These are phyloP conservation scores for Alternaria longipes DNA, from an alignment of 2,329 filamentous ascomycete species.

Conservation along the genomic window DNA sequence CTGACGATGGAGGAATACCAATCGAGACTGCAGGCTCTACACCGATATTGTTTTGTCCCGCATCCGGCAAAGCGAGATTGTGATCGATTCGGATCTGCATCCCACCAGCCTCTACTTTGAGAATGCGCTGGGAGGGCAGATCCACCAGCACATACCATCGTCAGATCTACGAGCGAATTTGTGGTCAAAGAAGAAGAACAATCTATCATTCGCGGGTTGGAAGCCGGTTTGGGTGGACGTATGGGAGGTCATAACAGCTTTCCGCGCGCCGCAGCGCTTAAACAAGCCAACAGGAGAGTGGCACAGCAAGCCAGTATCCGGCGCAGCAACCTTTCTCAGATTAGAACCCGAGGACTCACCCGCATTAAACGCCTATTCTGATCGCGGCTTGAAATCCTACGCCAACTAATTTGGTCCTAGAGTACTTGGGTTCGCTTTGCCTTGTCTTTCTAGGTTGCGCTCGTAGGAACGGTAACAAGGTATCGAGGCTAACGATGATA, in stretches of 20 bases:
- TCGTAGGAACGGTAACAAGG: not conserved
- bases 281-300: conserved; percentile 6
- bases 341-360: conserved; percentile 1
- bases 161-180: not conserved
- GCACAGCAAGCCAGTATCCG: conserved; percentile 1
- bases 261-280: conserved; percentile 17
- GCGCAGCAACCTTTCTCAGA: conserved; percentile 1
- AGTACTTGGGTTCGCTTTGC: not conserved
- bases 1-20: not conserved
- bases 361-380: not conserved
- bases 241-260: not conserved
- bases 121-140: not conserved
- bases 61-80: not conserved
- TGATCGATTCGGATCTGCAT: not conserved
- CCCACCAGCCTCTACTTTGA: not conserved
- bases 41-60: not conserved
- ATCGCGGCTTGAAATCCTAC: not conserved
- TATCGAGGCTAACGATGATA: not conserved
- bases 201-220: not conserved
- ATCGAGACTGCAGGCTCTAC: not conserved
- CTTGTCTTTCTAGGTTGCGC: conserved; percentile 2
- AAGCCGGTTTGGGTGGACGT: not conserved
- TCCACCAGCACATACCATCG: not conserved
- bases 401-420: not conserved
- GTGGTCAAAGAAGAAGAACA: not conserved